Base-by-base conservation (phyloP, 257 asterid genomes). In the Paraleonurus japonicus region DNA sequence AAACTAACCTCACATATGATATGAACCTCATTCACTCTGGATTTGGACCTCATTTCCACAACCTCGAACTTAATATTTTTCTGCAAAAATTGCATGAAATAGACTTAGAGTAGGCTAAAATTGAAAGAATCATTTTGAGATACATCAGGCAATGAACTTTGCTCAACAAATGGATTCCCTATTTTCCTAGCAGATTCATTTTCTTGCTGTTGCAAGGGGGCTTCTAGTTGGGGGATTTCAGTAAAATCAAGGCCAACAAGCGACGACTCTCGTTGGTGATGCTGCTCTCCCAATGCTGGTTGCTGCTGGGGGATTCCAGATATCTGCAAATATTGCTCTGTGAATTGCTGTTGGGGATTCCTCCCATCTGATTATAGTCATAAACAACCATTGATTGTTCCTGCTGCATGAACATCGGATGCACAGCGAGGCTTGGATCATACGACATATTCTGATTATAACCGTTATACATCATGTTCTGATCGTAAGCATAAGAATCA, bases 91-190 rank as follows among this genome's bases (percentile, higher is more conserved):
- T 67, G 22, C 45, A 71, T 22, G 16, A 59, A 15, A 20, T 26
- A 63, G 47, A 59, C 53, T 81, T 68, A 83, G 57, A 83, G 78
- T 20, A 83, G 76, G 73, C 86, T 79, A 51, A 72, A 55, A 19
- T 58, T 47, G 13, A 72, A 69, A 16, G 82, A 12, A 17, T 70
- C 77, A 64, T 50, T 79, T 73, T 75, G 81, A 64, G 83, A 78
- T 10, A 71, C 79, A 64, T 60, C 23, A 19, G 88, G 67, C 51
- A 72, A 27, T 1, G 76, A 16, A 65, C 55, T 74, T 78, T 76
- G 84, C 35, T 82, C 85, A 16, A 41, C 61, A 61, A 87, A 87
- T 17, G 96, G 95, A 74, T 89, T 83, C 50, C 79, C 88, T 15
- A 84, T 74, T 28, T 79, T 81, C 22, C 63, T 76, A 7, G 72